Evolutionary conservation across 2,329 filamentous ascomycete genomes (phyloP).

Genomic region (Ceratocystiopsis minuta): DNA sequence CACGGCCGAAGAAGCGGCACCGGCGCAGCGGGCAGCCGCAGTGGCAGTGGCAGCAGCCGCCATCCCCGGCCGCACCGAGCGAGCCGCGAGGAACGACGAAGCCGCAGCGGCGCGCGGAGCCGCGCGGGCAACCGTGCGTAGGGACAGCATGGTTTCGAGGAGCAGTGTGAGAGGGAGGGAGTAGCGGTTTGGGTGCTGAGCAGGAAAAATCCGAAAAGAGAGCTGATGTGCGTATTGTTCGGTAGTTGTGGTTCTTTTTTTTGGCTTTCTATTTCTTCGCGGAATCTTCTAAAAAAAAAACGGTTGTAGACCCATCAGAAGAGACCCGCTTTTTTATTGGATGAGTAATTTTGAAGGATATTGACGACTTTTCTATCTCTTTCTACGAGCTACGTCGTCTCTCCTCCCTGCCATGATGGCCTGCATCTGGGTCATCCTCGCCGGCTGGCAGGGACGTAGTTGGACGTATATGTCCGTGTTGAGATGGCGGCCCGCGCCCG

Average conservation of each 20-base stretch:
- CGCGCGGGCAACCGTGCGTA: conserved; percentile 46
- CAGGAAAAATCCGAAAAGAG: too few species aligned
- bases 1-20: conserved; percentile 11
- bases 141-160: conserved; percentile 51
- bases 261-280: too few species aligned
- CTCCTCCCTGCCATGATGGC: too few species aligned
- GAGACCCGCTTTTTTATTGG: too few species aligned
- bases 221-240: too few species aligned
- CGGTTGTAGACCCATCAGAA: too few species aligned
- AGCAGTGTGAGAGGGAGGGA: background rate
- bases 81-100: conserved; percentile 25
- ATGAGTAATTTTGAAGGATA: too few species aligned
- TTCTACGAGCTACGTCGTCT: too few species aligned
- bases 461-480: conserved; percentile 33
- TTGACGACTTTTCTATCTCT: too few species aligned
- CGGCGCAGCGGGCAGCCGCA: conserved; percentile 16
- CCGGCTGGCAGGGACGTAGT: conserved; percentile 28
- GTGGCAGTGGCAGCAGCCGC: background rate
- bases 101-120: conserved; percentile 47
- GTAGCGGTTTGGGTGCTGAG: too few species aligned
- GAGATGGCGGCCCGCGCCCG: conserved; percentile 28
- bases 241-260: too few species aligned
- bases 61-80: conserved; percentile 10
- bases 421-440: conserved; percentile 18
- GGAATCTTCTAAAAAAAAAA: too few species aligned